Conservation (phyloP, 345 rosid genomes). For the Brassica napus region DNA sequence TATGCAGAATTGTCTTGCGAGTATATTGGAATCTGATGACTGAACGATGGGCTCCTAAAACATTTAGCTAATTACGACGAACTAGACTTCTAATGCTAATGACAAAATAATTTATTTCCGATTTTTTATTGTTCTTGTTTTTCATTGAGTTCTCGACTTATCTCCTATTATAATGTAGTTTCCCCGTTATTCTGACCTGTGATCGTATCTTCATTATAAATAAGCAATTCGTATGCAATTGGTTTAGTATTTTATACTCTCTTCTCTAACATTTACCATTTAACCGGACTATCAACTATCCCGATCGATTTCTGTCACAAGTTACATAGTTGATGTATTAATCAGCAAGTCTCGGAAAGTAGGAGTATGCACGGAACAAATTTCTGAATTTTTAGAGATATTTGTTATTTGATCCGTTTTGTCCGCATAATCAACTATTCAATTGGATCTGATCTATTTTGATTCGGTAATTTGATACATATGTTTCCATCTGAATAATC, state of each 20-base stretch:
- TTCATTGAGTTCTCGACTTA: neutral
- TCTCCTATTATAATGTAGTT: neutral
- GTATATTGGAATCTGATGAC: conserved; percentile 41
- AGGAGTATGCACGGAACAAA: no score
- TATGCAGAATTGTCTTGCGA: conserved; percentile 43
- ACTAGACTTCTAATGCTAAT: conserved; percentile 12
- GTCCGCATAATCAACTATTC: no score
- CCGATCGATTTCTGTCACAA: neutral
- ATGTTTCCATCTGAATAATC: no score
- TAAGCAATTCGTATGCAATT: conserved; percentile 4
- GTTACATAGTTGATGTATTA: neutral
- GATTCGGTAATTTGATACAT: no score
- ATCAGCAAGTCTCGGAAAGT: neutral
- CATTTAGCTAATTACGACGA: conserved; percentile 21
- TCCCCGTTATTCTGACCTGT: neutral
- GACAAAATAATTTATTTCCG: neutral
- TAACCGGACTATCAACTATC: neutral
- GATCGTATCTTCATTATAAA: conserved; percentile 2
- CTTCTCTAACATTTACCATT: neutral
- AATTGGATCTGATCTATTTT: no score
- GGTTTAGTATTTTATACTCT: neutral
- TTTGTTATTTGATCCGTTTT: no score
- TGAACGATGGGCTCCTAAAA: conserved; percentile 4
- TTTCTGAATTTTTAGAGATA: no score
- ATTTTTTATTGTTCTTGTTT: conserved; percentile 14